A percentile compares a stretch with the other conserved stretches of the same genome.
Conservation (phyloP, 768 basidiomycete species). For the Suillus occidentalis region DNA sequence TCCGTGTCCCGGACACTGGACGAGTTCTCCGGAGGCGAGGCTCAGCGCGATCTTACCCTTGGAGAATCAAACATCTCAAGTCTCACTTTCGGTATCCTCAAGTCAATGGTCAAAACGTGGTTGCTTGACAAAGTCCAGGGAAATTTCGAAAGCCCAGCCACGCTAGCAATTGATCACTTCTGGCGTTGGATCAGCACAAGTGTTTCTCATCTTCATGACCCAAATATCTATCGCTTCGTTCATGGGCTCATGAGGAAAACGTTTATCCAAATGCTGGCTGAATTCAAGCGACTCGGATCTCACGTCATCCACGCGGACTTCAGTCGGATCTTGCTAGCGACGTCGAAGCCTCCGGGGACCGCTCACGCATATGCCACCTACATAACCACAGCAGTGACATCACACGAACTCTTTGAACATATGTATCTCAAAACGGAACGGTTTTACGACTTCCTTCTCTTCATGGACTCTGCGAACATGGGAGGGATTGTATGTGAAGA, state of each 20-base stretch:
- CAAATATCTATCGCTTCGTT: constrained; percentile 89
- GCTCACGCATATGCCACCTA: constrained; percentile 96
- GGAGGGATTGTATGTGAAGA: constrained; percentile 87
- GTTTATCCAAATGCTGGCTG: constrained; percentile 94
- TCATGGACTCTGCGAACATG: constrained; percentile 94
- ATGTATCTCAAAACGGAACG: constrained; percentile 82
- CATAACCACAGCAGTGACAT: constrained; percentile 88
- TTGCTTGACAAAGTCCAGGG: constrained; percentile 80
- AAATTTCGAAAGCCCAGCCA: constrained; percentile 64
- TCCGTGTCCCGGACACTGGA: constrained; percentile 88
- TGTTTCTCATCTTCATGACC: constrained; percentile 85
- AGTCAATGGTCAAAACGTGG: constrained; percentile 89
- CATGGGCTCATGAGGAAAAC: constrained; percentile 97
- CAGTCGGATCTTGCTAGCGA: constrained; percentile 84
- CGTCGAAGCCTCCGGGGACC: constrained; percentile 93
- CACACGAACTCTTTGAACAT: constrained; percentile 94
- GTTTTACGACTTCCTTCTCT: constrained; percentile 92
- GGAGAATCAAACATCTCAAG: constrained; percentile 90
- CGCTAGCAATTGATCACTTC: constrained; percentile 85
- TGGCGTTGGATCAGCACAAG: constrained; percentile 96
- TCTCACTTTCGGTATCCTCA: constrained; percentile 81
- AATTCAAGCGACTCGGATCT: constrained; percentile 93
- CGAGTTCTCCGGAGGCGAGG: constrained; percentile 72
- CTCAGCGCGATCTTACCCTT: constrained; percentile 67
- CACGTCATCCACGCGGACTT: constrained; percentile 94